Percentiles rank a stretch among this genome's conserved stretches.
Evolutionary conservation across 176 grass and related monocot species (phyloP).

Genomic region (Pontederia crassipes): DNA sequence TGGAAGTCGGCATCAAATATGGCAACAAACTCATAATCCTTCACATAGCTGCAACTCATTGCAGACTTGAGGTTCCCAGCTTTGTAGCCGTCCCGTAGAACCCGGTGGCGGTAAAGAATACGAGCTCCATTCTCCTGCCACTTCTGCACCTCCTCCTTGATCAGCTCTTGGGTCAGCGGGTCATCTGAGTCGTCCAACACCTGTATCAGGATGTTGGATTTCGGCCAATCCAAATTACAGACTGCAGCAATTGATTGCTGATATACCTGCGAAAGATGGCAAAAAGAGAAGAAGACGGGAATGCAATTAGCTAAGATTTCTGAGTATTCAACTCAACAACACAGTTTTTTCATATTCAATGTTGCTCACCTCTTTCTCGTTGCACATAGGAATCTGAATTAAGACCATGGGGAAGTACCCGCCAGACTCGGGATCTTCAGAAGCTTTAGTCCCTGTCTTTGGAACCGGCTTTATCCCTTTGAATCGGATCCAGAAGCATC

Average conservation of each 20-base stretch:
- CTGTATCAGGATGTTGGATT: conserved; percentile 35
- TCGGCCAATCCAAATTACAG: conserved; percentile 46
- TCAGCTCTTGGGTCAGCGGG: conserved; percentile 24
- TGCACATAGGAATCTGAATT: conserved; percentile 55
- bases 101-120: conserved; percentile 37
- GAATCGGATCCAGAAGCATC: conserved; percentile 79
- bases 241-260: conserved; percentile 48
- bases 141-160: conserved; percentile 44
- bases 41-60: conserved; percentile 41
- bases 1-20: conserved; percentile 52
- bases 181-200: conserved; percentile 44
- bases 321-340: conserved; percentile 13
- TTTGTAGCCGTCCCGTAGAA: conserved; percentile 41
- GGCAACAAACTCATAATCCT: conserved; percentile 48
- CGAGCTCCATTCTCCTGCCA: conserved; percentile 31
- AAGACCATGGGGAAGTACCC: conserved; percentile 40
- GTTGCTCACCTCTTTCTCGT: conserved; percentile 41
- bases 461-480: conserved; percentile 40
- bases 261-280: conserved; percentile 27
- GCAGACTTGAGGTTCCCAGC: conserved; percentile 48
- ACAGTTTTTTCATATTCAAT: neutral
- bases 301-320: conserved; percentile 1
- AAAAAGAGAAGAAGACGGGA: neutral
- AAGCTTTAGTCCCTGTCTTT: conserved; percentile 4
- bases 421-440: conserved; percentile 22